Conservation (phyloP, 768 basidiomycete genomes). For the Boletus patriciae region DNA sequence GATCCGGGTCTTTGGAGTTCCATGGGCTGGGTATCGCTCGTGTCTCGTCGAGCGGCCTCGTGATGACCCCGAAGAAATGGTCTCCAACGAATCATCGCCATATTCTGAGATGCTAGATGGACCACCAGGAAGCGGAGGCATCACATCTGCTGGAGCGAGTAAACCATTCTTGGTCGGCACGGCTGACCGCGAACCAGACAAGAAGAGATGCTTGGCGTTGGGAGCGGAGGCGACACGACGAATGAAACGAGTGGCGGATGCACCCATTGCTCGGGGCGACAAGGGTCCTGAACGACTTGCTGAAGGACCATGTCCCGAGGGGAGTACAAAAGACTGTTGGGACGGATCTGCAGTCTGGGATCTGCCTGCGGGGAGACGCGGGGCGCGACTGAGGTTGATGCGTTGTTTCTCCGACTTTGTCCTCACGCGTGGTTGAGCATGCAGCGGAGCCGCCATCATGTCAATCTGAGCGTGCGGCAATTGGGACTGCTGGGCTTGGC, state of each 20-base stretch:
- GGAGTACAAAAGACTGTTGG: conserved; percentile 42
- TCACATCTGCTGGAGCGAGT: conserved; percentile 64
- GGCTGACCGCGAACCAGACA: conserved; percentile 53
- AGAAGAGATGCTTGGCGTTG: conserved; percentile 90
- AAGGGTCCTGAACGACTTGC: conserved; percentile 49
- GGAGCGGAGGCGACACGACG: conserved; percentile 96
- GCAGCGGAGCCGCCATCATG: conserved; percentile 27
- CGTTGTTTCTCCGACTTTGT: conserved; percentile 51
- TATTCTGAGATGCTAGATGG: conserved; percentile 53
- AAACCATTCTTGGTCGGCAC: conserved; percentile 75
- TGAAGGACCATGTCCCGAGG: conserved; percentile 29
- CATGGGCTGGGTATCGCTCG: conserved; percentile 30
- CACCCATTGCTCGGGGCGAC: conserved; percentile 67
- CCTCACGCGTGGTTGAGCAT: conserved; percentile 28
- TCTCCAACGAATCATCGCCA: conserved; percentile 73
- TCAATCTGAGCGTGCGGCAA: conserved; percentile 16
- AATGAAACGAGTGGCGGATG: conserved; percentile 83
- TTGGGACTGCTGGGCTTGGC: conserved; percentile 13
- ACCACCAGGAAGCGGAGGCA: conserved; percentile 55
- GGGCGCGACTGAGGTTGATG: conserved; percentile 47
- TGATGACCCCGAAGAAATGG: conserved; percentile 74
- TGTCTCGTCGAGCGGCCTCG: conserved; percentile 49
- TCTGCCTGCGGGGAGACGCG: conserved; percentile 37
- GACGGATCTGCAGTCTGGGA: conserved; percentile 34
- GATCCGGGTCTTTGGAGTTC: conserved; percentile 43